These are phyloP conservation scores for Neurospora tetraspora DNA, from an alignment of 495 filamentous ascomycete genomes.

Conservation along the genomic window DNA sequence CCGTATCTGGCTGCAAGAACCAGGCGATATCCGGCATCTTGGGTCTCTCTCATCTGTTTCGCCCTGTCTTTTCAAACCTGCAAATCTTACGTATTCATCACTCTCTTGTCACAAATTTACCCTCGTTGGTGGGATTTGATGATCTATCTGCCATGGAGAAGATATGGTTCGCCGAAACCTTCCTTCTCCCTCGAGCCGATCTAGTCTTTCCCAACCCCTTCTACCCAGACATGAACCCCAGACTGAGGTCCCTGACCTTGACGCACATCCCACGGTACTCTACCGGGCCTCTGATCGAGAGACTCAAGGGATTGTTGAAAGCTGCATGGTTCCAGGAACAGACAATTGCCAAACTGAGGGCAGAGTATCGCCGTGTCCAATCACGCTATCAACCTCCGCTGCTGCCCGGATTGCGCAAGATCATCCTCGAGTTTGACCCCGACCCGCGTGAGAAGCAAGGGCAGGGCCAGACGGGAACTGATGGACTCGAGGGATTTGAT, in stretches of 20 bases:
- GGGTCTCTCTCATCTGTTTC: slow-evolving; percentile 31
- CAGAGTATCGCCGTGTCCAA: neutral
- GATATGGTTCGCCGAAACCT: slow-evolving; percentile 28
- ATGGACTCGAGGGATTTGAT: slow-evolving; percentile 9
- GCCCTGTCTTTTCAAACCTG: slow-evolving; percentile 33
- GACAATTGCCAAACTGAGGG: slow-evolving; percentile 14
- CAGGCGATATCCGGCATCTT: slow-evolving; percentile 22
- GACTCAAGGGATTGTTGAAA: slow-evolving; percentile 25
- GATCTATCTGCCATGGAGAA: slow-evolving; percentile 13
- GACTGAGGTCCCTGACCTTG: slow-evolving; percentile 30
- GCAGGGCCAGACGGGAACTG: slow-evolving; percentile 3
- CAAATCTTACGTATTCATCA: slow-evolving; percentile 36
- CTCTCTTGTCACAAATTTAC: slow-evolving; percentile 36
- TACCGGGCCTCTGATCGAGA: slow-evolving; percentile 27
- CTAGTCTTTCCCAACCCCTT: slow-evolving; percentile 32
- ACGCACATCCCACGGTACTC: slow-evolving; percentile 32
- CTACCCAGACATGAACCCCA: slow-evolving; percentile 36
- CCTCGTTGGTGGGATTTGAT: slow-evolving; percentile 14
- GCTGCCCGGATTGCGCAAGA: slow-evolving; percentile 29
- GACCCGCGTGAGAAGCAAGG: slow-evolving; percentile 20
- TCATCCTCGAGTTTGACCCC: slow-evolving; percentile 33
- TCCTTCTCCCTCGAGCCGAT: slow-evolving; percentile 23
- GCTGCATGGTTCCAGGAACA: slow-evolving; percentile 32
- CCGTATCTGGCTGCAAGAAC: neutral
- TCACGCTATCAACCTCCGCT: slow-evolving; percentile 16